Base-by-base conservation (phyloP, 495 filamentous ascomycete genomes). In the Penicillium flavigenum region DNA sequence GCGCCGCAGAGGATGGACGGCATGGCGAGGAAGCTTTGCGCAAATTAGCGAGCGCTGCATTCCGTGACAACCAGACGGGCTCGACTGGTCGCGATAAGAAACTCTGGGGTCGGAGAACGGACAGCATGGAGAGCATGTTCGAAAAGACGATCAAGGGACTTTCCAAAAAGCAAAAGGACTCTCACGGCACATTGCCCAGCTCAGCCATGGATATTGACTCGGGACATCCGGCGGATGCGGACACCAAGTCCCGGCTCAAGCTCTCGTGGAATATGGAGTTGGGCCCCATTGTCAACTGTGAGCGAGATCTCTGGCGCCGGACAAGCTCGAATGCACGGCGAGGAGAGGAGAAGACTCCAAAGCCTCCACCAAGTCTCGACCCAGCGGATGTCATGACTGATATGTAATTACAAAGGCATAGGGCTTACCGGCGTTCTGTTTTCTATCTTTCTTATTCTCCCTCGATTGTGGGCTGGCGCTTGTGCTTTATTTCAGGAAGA, bases 1-100 rank as follows among this genome's bases (percentile, higher is more conserved):
- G 76, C 26, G 88, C 88, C 4, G 88, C 87, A 4, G 82, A 88
- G 66, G 86, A 90, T 62, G 88, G 88, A 20, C 76, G 88, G 29
- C 72, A 87, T 55, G 89, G 86, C 2, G 89, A 92, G 72, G 83
- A 89, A 58, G 88, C 88, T 20, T 65, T 92, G 52, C 77, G 89
- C 39, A 86, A 84, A 61, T 72, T 92, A 45, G 82, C 87, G 39
- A 70, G 76, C 27, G 79, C 80, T 11, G 76, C 77, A 19, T 74
- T 70, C 63, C 74, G 76, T 57, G 72, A 78, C 31, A 78, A 72
- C 26, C 72, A 75, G 34, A 63, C 64, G 11, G 70, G 65, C 12
- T 64, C 72, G 17, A 69, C 65, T 24, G 71, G 71, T 0, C 63
- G 68, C 34, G 73, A 77, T 46, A 78, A 76, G 67, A 74, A 74